Conservation (phyloP, 352 stramenopile genomes). For the Blastocystis sp. region DNA sequence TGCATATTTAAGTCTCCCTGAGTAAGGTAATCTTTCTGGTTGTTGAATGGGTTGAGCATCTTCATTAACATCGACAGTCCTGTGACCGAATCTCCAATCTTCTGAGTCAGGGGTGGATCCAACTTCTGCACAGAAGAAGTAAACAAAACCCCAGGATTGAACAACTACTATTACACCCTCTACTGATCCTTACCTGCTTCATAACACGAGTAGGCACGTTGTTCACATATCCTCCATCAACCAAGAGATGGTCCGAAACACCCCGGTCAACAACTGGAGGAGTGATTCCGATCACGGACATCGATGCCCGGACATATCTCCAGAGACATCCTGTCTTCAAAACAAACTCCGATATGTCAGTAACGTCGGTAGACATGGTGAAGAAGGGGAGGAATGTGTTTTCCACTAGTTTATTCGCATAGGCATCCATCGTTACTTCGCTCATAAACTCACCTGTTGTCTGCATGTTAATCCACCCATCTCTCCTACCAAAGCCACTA, state of each 20-base stretch:
- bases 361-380: constrained; percentile 83
- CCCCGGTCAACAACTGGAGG: constrained; percentile 65
- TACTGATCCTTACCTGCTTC: neutral
- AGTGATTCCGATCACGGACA: constrained; percentile 70
- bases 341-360: constrained; percentile 74
- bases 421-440: constrained; percentile 62
- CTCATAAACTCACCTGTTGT: constrained; percentile 55
- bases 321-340: constrained; percentile 77
- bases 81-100: constrained; percentile 1
- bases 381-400: constrained; percentile 86
- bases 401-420: constrained; percentile 66
- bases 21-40: neutral
- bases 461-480: neutral
- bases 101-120: constrained; percentile 33
- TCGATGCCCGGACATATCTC: constrained; percentile 82
- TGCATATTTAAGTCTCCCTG: constrained; percentile 14
- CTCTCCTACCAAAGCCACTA: neutral
- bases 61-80: neutral
- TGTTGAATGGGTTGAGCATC: constrained; percentile 18
- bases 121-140: constrained; percentile 55
- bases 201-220: constrained; percentile 76
- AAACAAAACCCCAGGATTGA: constrained; percentile 23
- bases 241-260: constrained; percentile 69
- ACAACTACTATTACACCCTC: neutral
- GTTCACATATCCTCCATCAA: constrained; percentile 86